These are phyloP conservation scores for Schizopora paradoxa DNA, from an alignment of 1,284 basidiomycete genomes.

Conservation along the genomic window DNA sequence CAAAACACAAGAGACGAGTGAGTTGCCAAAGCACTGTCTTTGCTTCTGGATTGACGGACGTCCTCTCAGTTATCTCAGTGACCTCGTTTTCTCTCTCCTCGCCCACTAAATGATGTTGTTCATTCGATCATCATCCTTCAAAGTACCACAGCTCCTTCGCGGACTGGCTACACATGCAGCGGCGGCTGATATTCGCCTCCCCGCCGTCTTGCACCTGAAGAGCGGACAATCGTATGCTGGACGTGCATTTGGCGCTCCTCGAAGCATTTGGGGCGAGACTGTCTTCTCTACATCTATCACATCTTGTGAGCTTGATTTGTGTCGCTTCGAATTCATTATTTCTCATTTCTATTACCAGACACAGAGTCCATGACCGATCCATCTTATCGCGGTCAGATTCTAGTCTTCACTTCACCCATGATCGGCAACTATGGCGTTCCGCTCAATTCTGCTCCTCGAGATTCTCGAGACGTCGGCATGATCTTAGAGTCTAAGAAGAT, in stretches of 20 bases:
- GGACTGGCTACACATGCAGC: slow-evolving; percentile 63
- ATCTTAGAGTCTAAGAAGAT: slow-evolving; percentile 87
- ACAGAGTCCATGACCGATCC: slow-evolving; percentile 99
- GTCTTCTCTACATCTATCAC: slow-evolving; percentile 99
- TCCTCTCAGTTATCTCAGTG: slow-evolving; percentile 67
- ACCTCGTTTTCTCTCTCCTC: slow-evolving; percentile 77
- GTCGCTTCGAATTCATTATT: too few relatives aligned
- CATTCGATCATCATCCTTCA: slow-evolving; percentile 44
- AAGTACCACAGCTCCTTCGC: slow-evolving; percentile 45
- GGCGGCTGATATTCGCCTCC: slow-evolving; percentile 38
- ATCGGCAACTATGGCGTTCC: slow-evolving; percentile 99
- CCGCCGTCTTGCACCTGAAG: slow-evolving; percentile 90
- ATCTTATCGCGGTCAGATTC: slow-evolving; percentile 95
- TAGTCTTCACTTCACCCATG: slow-evolving; percentile 97
- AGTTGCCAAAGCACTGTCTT: slow-evolving; percentile 24
- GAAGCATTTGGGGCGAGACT: slow-evolving; percentile 91
- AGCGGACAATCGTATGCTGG: slow-evolving; percentile 91
- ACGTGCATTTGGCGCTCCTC: slow-evolving; percentile 84
- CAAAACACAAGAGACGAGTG: slow-evolving; percentile 83
- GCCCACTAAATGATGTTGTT: slow-evolving; percentile 57
- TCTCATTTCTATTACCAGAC: slow-evolving; percentile 56
- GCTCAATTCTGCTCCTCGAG: slow-evolving; percentile 65
- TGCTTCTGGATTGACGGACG: slow-evolving; percentile 6
- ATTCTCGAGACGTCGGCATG: slow-evolving; percentile 84
- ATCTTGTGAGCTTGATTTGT: slow-evolving; percentile 60